These are phyloP conservation scores for Starmerella bombi DNA, from an alignment of 805 yeast genomes.

Conservation along the genomic window DNA sequence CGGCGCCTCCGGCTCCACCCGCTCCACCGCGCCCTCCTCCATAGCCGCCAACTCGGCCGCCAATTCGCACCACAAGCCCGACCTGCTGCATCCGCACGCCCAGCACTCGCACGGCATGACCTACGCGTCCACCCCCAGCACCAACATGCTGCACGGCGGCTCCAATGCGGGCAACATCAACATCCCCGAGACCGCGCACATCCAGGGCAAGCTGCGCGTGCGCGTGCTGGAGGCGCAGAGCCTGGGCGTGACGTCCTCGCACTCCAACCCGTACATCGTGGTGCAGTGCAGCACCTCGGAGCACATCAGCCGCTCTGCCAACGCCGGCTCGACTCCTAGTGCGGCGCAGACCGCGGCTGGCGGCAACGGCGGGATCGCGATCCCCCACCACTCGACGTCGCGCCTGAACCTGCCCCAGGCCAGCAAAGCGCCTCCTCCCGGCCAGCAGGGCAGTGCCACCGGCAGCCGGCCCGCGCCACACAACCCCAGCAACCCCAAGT, in stretches of 20 bases:
- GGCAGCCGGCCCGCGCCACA: neutral
- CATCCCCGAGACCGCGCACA: constrained; percentile 17
- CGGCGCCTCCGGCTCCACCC: neutral
- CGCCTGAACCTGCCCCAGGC: constrained; percentile 11
- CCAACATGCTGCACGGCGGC: neutral
- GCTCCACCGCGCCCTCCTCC: neutral
- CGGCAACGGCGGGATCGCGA: constrained; percentile 27
- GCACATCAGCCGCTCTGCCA: constrained; percentile 46
- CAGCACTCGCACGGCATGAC: neutral
- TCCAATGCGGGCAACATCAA: constrained; percentile 5
- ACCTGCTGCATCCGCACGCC: too few species aligned
- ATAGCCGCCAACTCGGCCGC: neutral
- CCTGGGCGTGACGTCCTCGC: constrained; percentile 29
- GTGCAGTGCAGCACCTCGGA: constrained; percentile 88
- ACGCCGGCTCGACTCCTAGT: too few species aligned
- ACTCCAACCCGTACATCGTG: constrained; percentile 46
- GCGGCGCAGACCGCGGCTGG: constrained; percentile 3
- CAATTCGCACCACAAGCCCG: neutral
- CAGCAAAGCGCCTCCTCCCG: constrained; percentile 7
- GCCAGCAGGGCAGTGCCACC: neutral
- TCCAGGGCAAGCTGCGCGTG: constrained; percentile 61
- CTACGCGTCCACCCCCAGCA: neutral
- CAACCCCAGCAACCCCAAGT: constrained; percentile 47
- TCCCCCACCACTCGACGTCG: constrained; percentile 23
- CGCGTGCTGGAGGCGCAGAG: constrained; percentile 69